Evolutionary conservation across 75 land plant species (phyloP).

Genomic region (Larix kaempferi): DNA sequence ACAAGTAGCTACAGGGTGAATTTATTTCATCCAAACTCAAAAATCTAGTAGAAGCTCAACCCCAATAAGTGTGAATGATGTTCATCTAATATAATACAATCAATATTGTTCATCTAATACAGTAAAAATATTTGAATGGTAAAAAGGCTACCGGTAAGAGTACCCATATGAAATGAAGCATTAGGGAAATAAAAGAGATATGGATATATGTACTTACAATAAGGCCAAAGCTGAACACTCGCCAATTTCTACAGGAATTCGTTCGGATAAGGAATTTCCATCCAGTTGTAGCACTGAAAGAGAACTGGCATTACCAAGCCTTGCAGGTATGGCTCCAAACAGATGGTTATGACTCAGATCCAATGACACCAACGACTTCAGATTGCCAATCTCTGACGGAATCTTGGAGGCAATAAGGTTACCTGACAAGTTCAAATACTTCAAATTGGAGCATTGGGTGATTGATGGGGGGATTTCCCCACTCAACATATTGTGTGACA

Average conservation of each 20-base stretch:
- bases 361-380: slow-evolving; percentile 40
- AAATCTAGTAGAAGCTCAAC: too few relatives aligned
- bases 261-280: slow-evolving; percentile 51
- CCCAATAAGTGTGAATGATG: too few relatives aligned
- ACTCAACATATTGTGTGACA: slow-evolving; percentile 50
- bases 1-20: too few relatives aligned
- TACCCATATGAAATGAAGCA: too few relatives aligned
- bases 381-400: slow-evolving; percentile 53
- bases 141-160: too few relatives aligned
- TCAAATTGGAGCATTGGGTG: slow-evolving; percentile 35
- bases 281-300: slow-evolving; percentile 52
- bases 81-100: too few relatives aligned
- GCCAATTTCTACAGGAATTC: slow-evolving; percentile 54
- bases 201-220: slow-evolving; percentile 43
- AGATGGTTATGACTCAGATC: slow-evolving; percentile 49
- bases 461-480: slow-evolving; percentile 50
- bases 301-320: slow-evolving; percentile 47
- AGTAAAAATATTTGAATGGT: too few relatives aligned
- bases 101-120: too few relatives aligned
- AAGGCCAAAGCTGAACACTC: slow-evolving; percentile 52
- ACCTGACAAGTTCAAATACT: slow-evolving; percentile 48
- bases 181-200: too few relatives aligned
- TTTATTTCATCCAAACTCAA: too few relatives aligned
- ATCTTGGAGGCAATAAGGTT: slow-evolving; percentile 50
- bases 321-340: slow-evolving; percentile 61